Conservation (phyloP, 1,139 yeast species). For the Kazachstania sp. region DNA sequence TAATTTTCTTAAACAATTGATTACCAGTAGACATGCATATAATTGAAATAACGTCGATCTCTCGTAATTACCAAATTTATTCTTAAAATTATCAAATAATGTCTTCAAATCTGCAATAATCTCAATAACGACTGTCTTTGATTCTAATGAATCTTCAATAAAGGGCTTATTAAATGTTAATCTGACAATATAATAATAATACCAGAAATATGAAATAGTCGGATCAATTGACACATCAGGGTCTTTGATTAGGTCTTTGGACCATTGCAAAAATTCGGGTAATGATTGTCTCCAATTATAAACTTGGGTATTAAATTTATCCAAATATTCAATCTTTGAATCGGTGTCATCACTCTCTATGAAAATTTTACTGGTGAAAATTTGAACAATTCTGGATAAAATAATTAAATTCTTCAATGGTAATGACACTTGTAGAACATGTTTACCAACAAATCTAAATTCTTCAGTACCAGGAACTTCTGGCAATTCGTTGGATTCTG, state of each 20-base stretch:
- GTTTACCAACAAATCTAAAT: conserved; percentile 31
- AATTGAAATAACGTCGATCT: conserved; percentile 28
- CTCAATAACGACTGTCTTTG: conserved; percentile 23
- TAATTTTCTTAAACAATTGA: conserved; percentile 23
- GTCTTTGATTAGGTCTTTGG: conserved; percentile 34
- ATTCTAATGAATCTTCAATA: conserved; percentile 33
- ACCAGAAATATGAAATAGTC: conserved; percentile 46
- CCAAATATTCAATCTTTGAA: conserved; percentile 24
- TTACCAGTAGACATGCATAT: conserved; percentile 29
- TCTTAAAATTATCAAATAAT: conserved; percentile 23
- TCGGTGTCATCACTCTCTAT: conserved; percentile 25
- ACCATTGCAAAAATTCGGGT: conserved; percentile 47
- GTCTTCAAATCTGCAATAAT: conserved; percentile 25
- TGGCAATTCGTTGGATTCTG: conserved; percentile 54
- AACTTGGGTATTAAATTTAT: conserved; percentile 44
- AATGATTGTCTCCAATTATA: conserved; percentile 42
- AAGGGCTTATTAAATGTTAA: conserved; percentile 55
- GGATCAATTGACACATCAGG: conserved; percentile 36
- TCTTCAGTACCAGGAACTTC: conserved; percentile 50
- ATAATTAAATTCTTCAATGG: conserved; percentile 43
- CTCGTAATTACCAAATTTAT: conserved; percentile 20
- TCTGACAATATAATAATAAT: conserved; percentile 49
- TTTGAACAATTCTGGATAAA: conserved; percentile 48
- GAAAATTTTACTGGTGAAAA: conserved; percentile 36
- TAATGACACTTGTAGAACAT: conserved; percentile 36